phyloP scores from a whole-genome alignment of 2,329 filamentous ascomycete genomes.

The Didymella keratinophila region DNA sequence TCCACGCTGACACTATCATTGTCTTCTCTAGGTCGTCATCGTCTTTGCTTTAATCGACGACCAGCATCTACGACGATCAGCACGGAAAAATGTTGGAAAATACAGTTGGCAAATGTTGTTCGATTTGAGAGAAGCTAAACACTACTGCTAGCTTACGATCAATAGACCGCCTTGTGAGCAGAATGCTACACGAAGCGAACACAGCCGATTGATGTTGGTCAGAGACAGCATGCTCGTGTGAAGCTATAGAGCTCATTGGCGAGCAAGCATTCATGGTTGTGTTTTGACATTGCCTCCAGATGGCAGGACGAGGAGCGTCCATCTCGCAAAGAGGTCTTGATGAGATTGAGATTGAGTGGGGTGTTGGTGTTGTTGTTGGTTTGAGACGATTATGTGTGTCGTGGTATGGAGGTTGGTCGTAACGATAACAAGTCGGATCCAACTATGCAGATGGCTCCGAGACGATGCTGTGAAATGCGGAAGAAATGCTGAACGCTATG shows the following conservation, averaged over 20 bases:
- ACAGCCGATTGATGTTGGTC: background rate
- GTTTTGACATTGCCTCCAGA: background rate
- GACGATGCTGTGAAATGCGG: constrained; percentile 15
- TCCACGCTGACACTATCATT: constrained; percentile 1
- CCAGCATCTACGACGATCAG: background rate
- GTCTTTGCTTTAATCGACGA: background rate
- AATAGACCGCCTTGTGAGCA: background rate
- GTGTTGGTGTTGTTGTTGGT: constrained; percentile 11
- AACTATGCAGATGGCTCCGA: constrained; percentile 12
- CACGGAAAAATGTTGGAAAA: background rate
- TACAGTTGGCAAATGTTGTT: constrained; percentile 2
- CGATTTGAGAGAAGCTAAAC: constrained; percentile 11
- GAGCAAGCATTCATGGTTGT: background rate
- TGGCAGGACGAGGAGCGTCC: constrained; percentile 4
- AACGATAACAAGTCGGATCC: constrained; percentile 1
- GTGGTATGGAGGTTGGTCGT: background rate
- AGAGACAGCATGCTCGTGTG: background rate
- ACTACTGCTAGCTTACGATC: constrained; percentile 7
- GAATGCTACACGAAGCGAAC: constrained; percentile 1
- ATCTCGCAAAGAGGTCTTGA: constrained; percentile 1
- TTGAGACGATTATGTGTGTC: constrained; percentile 8
- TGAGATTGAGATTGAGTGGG: constrained; percentile 16
- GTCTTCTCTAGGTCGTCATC: background rate
- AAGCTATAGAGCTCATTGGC: background rate
- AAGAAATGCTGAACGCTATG: constrained; percentile 20